A percentile compares a stretch with the other conserved stretches of the same genome.
Evolutionary conservation across 495 filamentous ascomycete genomes (phyloP).

Genomic region (Usnea hakonensis): DNA sequence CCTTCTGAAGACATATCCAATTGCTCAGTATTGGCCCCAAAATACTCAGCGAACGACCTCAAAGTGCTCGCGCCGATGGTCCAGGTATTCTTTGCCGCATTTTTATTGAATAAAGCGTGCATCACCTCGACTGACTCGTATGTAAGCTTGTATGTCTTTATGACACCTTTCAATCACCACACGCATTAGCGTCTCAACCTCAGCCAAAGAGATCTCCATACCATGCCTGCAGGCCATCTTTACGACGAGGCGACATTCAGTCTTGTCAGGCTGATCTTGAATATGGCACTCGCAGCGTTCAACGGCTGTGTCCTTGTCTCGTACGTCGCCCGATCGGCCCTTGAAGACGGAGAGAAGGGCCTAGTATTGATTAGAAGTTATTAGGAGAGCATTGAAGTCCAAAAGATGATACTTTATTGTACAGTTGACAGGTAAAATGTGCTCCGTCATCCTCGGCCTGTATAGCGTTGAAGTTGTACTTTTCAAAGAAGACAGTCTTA

Average conservation of each 20-base stretch:
- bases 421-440: slow-evolving; percentile 69
- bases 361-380: slow-evolving; percentile 29
- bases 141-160: slow-evolving; percentile 84
- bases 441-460: slow-evolving; percentile 31
- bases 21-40: slow-evolving; percentile 82
- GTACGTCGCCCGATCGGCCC: slow-evolving; percentile 47
- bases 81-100: slow-evolving; percentile 67
- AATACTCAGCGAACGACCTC: slow-evolving; percentile 83
- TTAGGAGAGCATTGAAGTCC: slow-evolving; percentile 1
- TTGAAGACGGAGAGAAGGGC: slow-evolving; percentile 71
- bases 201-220: slow-evolving; percentile 22
- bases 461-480: slow-evolving; percentile 55
- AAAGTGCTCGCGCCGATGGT: slow-evolving; percentile 64
- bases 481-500: slow-evolving; percentile 68
- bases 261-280: slow-evolving; percentile 60
- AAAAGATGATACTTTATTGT: slow-evolving; percentile 48
- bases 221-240: slow-evolving; percentile 82
- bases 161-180: slow-evolving; percentile 49
- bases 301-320: slow-evolving; percentile 69
- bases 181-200: neutral
- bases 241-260: slow-evolving; percentile 72
- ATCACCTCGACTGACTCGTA: slow-evolving; percentile 77
- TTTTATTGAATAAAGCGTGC: slow-evolving; percentile 78
- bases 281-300: slow-evolving; percentile 82
- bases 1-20: slow-evolving; percentile 77